A percentile compares a stretch with the other conserved stretches of the same genome.
Evolutionary conservation across 768 basidiomycete genomes (phyloP).

Genomic region (Mycena rebaudengoi): DNA sequence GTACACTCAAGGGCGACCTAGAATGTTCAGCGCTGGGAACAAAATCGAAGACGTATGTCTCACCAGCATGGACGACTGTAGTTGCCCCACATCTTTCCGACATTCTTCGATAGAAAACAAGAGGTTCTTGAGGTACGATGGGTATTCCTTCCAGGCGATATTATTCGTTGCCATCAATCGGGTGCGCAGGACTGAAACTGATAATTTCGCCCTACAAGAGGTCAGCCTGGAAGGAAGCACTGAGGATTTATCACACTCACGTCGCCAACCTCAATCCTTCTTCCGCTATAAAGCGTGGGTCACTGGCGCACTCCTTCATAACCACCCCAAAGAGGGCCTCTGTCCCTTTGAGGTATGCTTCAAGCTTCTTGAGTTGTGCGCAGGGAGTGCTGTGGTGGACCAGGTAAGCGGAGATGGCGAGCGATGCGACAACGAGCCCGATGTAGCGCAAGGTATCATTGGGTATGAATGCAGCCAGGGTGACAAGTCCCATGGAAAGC

Average conservation of each 20-base stretch:
- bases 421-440: not conserved
- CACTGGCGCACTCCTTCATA: not conserved
- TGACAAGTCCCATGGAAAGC: not conserved
- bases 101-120: not conserved
- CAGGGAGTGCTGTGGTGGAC: too few species aligned
- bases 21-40: not conserved
- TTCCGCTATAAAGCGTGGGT: slow-evolving; percentile 8
- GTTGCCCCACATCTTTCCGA: slow-evolving; percentile 1
- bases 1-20: too few species aligned
- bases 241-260: too few species aligned
- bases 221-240: too few species aligned
- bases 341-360: not conserved
- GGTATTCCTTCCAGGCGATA: not conserved
- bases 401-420: not conserved
- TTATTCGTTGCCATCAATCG: not conserved
- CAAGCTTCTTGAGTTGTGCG: not conserved
- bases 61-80: not conserved
- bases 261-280: not conserved
- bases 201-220: not conserved
- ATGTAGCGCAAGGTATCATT: not conserved
- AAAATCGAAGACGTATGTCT: too few species aligned
- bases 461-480: not conserved
- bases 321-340: not conserved
- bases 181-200: slow-evolving; percentile 1
- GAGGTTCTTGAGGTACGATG: not conserved